phyloP scores from a whole-genome alignment of 2,329 filamentous ascomycete genomes.

The Purpureocillium lavendulum region DNA sequence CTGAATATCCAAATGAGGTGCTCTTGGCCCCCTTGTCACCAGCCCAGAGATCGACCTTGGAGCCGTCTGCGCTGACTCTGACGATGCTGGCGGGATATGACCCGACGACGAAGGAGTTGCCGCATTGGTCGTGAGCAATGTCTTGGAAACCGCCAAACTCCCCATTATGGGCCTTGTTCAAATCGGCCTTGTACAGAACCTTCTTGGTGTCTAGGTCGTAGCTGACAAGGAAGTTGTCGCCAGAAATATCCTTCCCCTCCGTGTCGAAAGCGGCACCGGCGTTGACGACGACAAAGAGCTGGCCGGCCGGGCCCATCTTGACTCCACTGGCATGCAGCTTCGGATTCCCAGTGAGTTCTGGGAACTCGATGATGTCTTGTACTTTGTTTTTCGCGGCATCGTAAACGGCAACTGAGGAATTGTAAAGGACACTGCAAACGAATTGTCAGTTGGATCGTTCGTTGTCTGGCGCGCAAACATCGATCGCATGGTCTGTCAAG shows the following conservation, averaged over 20 bases:
- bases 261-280: conserved; percentile 25
- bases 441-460: neutral
- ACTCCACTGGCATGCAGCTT: conserved; percentile 19
- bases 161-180: conserved; percentile 19
- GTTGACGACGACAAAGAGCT: conserved; percentile 26
- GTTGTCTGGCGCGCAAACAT: too few relatives aligned
- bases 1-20: neutral
- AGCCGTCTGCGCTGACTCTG: conserved; percentile 20
- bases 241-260: conserved; percentile 22
- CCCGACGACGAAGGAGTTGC: conserved; percentile 28
- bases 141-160: conserved; percentile 30
- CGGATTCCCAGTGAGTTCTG: conserved; percentile 16
- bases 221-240: conserved; percentile 27
- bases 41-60: conserved; percentile 18
- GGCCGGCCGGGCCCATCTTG: conserved; percentile 21
- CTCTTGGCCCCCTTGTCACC: neutral
- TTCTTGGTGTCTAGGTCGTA: conserved; percentile 17
- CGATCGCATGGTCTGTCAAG: too few relatives aligned
- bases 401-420: conserved; percentile 1
- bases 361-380: conserved; percentile 15
- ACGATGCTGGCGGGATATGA: conserved; percentile 27
- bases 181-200: conserved; percentile 22
- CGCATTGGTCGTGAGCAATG: conserved; percentile 23
- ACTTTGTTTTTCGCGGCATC: conserved; percentile 10
- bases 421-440: conserved; percentile 1